These are phyloP conservation scores for Paramecium octaurelia DNA, from an alignment of 73 alveolate genomes.

Conservation along the genomic window DNA sequence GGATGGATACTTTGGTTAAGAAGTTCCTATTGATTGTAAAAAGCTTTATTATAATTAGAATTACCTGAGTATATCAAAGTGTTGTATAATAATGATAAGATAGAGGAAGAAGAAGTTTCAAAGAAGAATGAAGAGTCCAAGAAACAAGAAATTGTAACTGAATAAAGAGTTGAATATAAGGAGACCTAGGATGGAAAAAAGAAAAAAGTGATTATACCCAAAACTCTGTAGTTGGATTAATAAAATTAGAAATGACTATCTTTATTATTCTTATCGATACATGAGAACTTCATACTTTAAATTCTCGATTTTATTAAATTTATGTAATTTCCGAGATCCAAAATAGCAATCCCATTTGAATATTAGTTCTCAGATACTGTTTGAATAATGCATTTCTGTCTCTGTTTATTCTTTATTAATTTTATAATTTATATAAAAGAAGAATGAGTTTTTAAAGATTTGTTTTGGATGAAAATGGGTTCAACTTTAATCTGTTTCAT, in stretches of 20 bases:
- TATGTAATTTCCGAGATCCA: neutral
- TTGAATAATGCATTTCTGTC: neutral
- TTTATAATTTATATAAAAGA: neutral
- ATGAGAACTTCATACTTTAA: neutral
- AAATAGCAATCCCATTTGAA: neutral
- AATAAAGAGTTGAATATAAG: neutral
- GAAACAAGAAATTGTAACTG: neutral
- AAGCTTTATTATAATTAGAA: neutral
- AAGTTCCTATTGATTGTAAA: constrained; percentile 37
- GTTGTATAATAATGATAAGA: neutral
- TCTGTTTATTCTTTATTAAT: neutral
- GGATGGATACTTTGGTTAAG: constrained; percentile 29
- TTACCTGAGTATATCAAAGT: constrained; percentile 27
- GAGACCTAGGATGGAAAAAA: neutral
- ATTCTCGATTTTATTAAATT: neutral
- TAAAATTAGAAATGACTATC: neutral
- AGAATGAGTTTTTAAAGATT: constrained; percentile 34
- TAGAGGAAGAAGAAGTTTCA: neutral
- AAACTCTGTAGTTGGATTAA: neutral
- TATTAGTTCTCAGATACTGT: too few species aligned
- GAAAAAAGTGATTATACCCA: neutral
- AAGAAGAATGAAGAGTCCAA: neutral
- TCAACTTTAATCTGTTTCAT: constrained; percentile 17
- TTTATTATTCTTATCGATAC: neutral
- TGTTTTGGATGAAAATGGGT: constrained; percentile 20